A percentile compares a stretch with the other conserved stretches of the same genome.
Conservation (phyloP, 805 yeast species). For the Lipomyces lipofer region DNA sequence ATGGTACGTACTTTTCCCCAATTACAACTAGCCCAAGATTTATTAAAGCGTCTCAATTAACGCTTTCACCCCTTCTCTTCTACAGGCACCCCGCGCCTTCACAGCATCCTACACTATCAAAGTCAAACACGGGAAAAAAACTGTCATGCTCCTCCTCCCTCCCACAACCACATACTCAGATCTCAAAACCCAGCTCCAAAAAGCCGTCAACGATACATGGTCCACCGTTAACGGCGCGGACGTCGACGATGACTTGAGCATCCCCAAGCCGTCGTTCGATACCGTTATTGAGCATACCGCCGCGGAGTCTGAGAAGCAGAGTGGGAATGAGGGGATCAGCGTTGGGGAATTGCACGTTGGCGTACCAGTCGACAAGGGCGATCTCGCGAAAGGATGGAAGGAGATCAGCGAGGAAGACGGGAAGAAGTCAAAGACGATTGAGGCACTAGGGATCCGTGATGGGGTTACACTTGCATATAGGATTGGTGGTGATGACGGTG, state of each 20-base stretch:
- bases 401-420: not conserved
- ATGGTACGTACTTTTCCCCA: too few species aligned
- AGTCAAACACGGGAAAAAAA: slow-evolving; percentile 19
- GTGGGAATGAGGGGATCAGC: not conserved
- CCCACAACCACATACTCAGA: slow-evolving; percentile 8
- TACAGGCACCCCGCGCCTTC: too few species aligned
- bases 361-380: slow-evolving; percentile 21
- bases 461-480: slow-evolving; percentile 18
- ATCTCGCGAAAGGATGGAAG: slow-evolving; percentile 22
- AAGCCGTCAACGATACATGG: slow-evolving; percentile 15
- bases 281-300: not conserved
- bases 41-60: too few species aligned
- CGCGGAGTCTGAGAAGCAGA: not conserved
- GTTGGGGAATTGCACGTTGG: slow-evolving; percentile 11
- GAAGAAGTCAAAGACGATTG: not conserved
- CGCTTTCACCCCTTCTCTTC: too few species aligned
- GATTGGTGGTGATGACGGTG: slow-evolving; percentile 3
- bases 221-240: not conserved
- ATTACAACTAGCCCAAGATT: too few species aligned
- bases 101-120: slow-evolving; percentile 16
- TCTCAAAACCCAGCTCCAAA: slow-evolving; percentile 7
- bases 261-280: slow-evolving; percentile 28
- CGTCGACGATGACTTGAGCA: not conserved
- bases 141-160: slow-evolving; percentile 14
- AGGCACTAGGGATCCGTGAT: slow-evolving; percentile 20